A percentile compares a stretch with the other conserved stretches of the same genome.
Evolutionary conservation across 2,329 filamentous ascomycete genomes (phyloP).

Genomic region (Hirsutella thompsonii): DNA sequence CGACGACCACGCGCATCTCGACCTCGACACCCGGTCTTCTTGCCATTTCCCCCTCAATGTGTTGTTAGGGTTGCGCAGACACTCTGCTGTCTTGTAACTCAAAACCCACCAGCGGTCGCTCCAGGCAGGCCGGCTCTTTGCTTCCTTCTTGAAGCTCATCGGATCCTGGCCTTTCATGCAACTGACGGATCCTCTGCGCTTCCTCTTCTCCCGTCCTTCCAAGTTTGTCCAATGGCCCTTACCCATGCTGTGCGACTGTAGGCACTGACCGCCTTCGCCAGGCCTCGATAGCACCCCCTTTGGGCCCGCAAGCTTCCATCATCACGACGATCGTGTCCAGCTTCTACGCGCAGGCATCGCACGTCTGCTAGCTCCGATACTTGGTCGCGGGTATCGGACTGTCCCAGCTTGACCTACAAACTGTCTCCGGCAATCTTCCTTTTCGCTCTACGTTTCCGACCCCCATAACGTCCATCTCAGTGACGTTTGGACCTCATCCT

Average conservation of each 20-base stretch:
- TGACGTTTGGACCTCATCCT: constrained; percentile 40
- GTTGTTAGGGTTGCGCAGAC: not conserved
- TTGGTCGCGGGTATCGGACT: constrained; percentile 71
- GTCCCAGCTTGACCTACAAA: constrained; percentile 67
- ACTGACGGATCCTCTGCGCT: constrained; percentile 80
- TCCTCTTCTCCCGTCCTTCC: constrained; percentile 77
- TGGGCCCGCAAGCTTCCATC: constrained; percentile 2
- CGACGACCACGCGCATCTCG: not conserved
- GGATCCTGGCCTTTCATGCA: constrained; percentile 60
- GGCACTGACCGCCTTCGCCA: constrained; percentile 11
- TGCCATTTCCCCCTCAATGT: not conserved
- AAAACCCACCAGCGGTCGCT: not conserved
- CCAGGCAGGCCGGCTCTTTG: not conserved
- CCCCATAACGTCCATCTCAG: constrained; percentile 76
- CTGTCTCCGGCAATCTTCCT: constrained; percentile 70
- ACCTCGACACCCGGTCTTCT: not conserved
- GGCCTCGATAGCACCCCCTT: constrained; percentile 49
- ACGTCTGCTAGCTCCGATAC: constrained; percentile 64
- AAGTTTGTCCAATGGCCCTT: constrained; percentile 48
- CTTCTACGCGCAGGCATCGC: constrained; percentile 9
- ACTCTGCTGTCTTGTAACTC: not conserved
- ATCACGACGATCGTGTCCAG: constrained; percentile 3
- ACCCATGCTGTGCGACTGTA: not conserved
- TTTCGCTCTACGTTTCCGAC: constrained; percentile 70
- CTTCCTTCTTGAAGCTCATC: not conserved